Conservation (phyloP, 2,329 filamentous ascomycete genomes). For the Pestalotiopsis sp. region DNA sequence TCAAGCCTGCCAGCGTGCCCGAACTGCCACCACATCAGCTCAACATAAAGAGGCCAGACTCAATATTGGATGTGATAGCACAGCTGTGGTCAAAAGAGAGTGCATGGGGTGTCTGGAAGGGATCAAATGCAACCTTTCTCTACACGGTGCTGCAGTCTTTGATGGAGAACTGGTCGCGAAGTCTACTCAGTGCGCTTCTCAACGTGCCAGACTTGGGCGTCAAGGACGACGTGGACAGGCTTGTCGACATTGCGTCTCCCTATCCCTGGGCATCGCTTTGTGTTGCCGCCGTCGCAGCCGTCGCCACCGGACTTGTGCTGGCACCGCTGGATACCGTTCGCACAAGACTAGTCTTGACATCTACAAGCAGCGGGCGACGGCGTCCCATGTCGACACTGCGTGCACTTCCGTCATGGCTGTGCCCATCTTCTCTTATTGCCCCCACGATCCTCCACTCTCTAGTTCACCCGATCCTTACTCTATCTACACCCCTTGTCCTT, state of each 20-base stretch:
- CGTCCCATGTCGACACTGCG: conserved; percentile 78
- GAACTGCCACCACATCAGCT: conserved; percentile 59
- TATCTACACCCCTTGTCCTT: conserved; percentile 81
- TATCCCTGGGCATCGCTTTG: conserved; percentile 80
- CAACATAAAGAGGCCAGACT: conserved; percentile 71
- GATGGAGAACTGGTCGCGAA: conserved; percentile 88
- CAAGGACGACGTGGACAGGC: conserved; percentile 74
- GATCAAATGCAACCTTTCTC: conserved; percentile 87
- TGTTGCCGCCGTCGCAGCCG: conserved; percentile 65
- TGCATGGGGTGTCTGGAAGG: conserved; percentile 91
- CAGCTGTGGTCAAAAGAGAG: conserved; percentile 90
- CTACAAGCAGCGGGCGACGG: conserved; percentile 71
- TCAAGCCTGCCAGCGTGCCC: conserved; percentile 35
- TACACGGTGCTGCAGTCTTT: conserved; percentile 86
- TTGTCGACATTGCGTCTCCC: conserved; percentile 71
- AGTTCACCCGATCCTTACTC: conserved; percentile 78
- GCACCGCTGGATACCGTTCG: conserved; percentile 88
- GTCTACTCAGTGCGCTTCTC: conserved; percentile 84
- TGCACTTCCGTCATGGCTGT: conserved; percentile 74
- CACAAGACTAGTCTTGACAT: conserved; percentile 84
- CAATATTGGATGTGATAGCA: conserved; percentile 81
- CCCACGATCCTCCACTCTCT: conserved; percentile 88
- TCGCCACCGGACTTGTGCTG: conserved; percentile 76
- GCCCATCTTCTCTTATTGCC: conserved; percentile 68
- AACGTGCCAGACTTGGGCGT: conserved; percentile 84